Evolutionary conservation across 345 rosid species (phyloP).

Genomic region (Populus deltoides): DNA sequence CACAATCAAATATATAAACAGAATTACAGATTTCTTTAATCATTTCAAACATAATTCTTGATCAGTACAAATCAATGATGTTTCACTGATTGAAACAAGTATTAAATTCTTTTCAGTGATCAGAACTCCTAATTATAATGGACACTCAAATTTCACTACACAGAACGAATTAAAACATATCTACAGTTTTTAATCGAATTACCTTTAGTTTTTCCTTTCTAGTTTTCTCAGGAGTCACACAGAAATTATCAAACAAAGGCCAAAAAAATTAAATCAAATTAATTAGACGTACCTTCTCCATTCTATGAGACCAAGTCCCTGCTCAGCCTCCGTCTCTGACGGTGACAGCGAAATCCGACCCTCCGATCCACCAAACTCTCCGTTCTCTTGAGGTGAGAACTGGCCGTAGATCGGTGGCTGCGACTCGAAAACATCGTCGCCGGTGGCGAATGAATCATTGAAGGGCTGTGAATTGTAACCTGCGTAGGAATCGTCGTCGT

Average conservation of each 20-base stretch:
- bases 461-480: slow-evolving; percentile 29
- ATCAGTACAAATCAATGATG: not conserved
- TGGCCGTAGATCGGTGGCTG: slow-evolving; percentile 31
- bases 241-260: not conserved
- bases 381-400: slow-evolving; percentile 32
- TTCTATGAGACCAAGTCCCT: slow-evolving; percentile 61
- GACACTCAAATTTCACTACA: not conserved
- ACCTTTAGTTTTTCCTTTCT: not conserved
- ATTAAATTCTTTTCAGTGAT: not conserved
- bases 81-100: slow-evolving; percentile 4
- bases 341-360: slow-evolving; percentile 62
- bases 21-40: not conserved
- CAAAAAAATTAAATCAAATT: not conserved
- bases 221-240: not conserved
- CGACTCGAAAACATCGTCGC: slow-evolving; percentile 35
- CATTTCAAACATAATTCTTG: no score
- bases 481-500: slow-evolving; percentile 21
- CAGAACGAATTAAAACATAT: not conserved
- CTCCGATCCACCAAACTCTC: slow-evolving; percentile 43
- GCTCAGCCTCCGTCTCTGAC: slow-evolving; percentile 53
- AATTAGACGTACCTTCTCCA: slow-evolving; percentile 71
- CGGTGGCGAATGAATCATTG: slow-evolving; percentile 14
- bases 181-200: not conserved
- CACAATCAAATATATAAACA: not conserved
- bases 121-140: not conserved